These are phyloP conservation scores for Grosmannia huntii DNA, from an alignment of 2,329 filamentous ascomycete genomes.

Conservation along the genomic window DNA sequence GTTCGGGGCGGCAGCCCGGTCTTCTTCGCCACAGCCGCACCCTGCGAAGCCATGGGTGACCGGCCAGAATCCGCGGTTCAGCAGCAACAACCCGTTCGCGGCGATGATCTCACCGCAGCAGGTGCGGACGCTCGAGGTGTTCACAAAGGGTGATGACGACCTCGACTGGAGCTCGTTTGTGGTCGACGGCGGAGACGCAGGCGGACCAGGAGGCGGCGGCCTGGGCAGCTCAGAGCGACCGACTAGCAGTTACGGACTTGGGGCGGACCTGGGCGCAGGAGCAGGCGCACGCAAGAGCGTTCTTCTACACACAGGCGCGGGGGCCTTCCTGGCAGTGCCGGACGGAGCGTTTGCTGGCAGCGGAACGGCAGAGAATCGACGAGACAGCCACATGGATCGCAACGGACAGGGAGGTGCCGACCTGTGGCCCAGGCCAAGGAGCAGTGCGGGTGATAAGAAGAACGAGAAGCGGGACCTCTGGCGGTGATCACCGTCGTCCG, in stretches of 20 bases:
- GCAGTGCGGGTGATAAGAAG: slow-evolving; percentile 27
- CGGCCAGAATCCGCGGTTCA: slow-evolving; percentile 31
- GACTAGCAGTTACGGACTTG: slow-evolving; percentile 44
- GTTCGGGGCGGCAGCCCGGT: background rate
- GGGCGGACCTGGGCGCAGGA: slow-evolving; percentile 38
- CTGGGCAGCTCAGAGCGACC: slow-evolving; percentile 25
- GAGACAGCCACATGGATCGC: slow-evolving; percentile 5
- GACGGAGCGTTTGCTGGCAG: slow-evolving; percentile 11
- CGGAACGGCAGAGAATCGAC: background rate
- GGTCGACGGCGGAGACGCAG: slow-evolving; percentile 22
- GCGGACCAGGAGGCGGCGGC: slow-evolving; percentile 14
- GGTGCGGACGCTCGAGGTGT: slow-evolving; percentile 39
- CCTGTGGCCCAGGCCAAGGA: slow-evolving; percentile 29
- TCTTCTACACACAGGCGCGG: slow-evolving; percentile 36
- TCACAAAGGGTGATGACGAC: slow-evolving; percentile 45
- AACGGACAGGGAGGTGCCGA: slow-evolving; percentile 16
- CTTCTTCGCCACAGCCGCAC: background rate
- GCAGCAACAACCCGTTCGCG: slow-evolving; percentile 48
- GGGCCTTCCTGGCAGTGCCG: slow-evolving; percentile 41
- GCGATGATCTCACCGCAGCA: slow-evolving; percentile 18
- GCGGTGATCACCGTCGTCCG: slow-evolving; percentile 18
- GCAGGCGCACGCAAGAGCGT: slow-evolving; percentile 38
- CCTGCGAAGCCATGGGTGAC: slow-evolving; percentile 13
- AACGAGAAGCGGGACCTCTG: slow-evolving; percentile 28
- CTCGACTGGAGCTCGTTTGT: slow-evolving; percentile 46